These are phyloP conservation scores for Colletotrichum tanaceti DNA, from an alignment of 2,329 filamentous ascomycete genomes.

Conservation along the genomic window DNA sequence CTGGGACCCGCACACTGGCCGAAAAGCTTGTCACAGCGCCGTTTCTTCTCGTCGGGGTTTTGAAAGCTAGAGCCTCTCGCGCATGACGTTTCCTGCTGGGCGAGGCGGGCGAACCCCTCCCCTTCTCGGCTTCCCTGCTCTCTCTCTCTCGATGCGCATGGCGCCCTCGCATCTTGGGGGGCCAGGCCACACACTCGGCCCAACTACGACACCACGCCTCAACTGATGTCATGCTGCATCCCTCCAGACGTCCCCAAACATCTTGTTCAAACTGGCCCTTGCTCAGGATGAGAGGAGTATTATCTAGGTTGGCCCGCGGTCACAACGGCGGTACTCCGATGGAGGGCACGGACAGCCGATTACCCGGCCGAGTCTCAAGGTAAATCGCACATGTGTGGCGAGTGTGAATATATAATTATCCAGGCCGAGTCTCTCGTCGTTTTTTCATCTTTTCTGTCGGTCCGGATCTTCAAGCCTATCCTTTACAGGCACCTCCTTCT, in stretches of 20 bases:
- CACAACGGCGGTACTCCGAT: background rate
- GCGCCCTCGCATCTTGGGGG: background rate
- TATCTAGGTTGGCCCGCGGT: slow-evolving; percentile 2
- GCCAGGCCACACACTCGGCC: slow-evolving; percentile 7
- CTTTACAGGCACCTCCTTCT: background rate
- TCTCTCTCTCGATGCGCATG: too few species aligned
- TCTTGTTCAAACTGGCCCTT: slow-evolving; percentile 23
- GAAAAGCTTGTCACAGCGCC: slow-evolving; percentile 21
- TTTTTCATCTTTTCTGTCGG: slow-evolving; percentile 5
- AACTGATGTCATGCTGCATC: background rate
- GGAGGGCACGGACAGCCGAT: slow-evolving; percentile 13
- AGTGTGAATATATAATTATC: slow-evolving; percentile 22
- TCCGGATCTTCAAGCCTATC: background rate
- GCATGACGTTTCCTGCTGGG: too few species aligned
- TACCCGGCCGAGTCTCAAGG: slow-evolving; percentile 1
- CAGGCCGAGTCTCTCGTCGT: slow-evolving; percentile 15
- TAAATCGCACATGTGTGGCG: background rate
- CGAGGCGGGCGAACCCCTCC: background rate
- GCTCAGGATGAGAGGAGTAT: background rate
- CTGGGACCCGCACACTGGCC: slow-evolving; percentile 21
- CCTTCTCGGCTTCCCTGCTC: background rate
- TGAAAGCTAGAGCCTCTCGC: background rate
- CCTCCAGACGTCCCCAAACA: background rate
- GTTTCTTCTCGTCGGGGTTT: slow-evolving; percentile 10
- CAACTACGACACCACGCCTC: background rate